A percentile compares a stretch with the other conserved stretches of the same genome.
These are phyloP conservation scores for Phytophthora pluvialis DNA, from an alignment of 352 stramenopile species.

Conservation along the genomic window DNA sequence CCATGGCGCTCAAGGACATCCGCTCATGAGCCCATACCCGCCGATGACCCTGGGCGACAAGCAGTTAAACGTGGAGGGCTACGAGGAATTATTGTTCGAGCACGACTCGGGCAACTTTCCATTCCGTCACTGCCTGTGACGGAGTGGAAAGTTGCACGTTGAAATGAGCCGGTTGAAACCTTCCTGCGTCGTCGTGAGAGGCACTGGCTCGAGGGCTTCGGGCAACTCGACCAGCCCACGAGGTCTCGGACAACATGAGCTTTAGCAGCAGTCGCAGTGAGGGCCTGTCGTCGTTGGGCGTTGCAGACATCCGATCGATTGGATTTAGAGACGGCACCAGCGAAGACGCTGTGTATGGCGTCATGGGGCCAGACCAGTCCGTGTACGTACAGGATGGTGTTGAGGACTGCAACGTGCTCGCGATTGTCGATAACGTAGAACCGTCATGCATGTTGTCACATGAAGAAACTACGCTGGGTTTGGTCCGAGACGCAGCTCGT, in stretches of 20 bases:
- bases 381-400: slow-evolving; percentile 38
- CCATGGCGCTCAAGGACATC: slow-evolving; percentile 37
- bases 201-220: slow-evolving; percentile 27
- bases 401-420: slow-evolving; percentile 36
- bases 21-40: slow-evolving; percentile 31
- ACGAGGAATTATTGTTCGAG: slow-evolving; percentile 26
- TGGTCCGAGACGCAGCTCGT: too few relatives aligned
- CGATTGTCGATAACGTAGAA: slow-evolving; percentile 38
- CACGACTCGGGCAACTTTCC: slow-evolving; percentile 27
- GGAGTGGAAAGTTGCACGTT: slow-evolving; percentile 33
- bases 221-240: slow-evolving; percentile 22
- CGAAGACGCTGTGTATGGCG: slow-evolving; percentile 39
- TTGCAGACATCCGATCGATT: slow-evolving; percentile 32
- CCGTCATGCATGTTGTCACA: too few relatives aligned
- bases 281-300: slow-evolving; percentile 24
- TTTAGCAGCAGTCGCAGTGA: slow-evolving; percentile 22
- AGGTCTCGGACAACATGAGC: slow-evolving; percentile 23
- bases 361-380: slow-evolving; percentile 35
- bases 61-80: slow-evolving; percentile 32
- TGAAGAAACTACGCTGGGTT: too few relatives aligned
- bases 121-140: slow-evolving; percentile 22
- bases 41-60: slow-evolving; percentile 22
- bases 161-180: slow-evolving; percentile 31
- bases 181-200: slow-evolving; percentile 30
- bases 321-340: slow-evolving; percentile 35